Evolutionary conservation across 495 filamentous ascomycete species (phyloP), one percentile per base, ranked within the genome.

Genomic region (Penicillium robsamsonii): DNA sequence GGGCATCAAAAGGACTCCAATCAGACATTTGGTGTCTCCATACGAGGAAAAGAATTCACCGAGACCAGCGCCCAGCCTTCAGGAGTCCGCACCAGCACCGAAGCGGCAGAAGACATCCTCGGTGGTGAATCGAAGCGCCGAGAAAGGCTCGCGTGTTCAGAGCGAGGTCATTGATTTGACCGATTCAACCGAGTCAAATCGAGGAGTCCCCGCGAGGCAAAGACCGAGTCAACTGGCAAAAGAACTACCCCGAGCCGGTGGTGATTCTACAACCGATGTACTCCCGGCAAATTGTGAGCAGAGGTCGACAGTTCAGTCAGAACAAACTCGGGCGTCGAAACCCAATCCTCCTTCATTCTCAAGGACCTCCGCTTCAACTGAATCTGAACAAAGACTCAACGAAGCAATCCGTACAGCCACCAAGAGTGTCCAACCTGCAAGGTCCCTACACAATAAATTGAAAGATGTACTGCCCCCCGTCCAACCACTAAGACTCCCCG

Each of bases 1-100:
- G 17, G 82, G 83, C 0, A 82, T 79, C n/a, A 77, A 74, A 15
- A 81, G 71, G 55, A 77, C 79, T 1, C 72, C 72, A 7, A 65
- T 75, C 42, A 75, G 75, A 1, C 79, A 77, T 61, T 67, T 75
- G 9, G 59, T 64, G 30, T 81, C 81, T n/a, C 80, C 82, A 0
- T 79, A 77, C 59, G 81, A 82, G 45, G 56, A 74, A 33, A 65
- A 76, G 10, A 60, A 75, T 6, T 37, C 53, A 25, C n/a, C n/a
- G n/a, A 42, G 6, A 15, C 43, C 46, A 1, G 2, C 30, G 10
- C 3, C 46, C n/a, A 64, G 63, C 9, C 52, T 50, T 15, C 47
- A 54, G 5, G 41, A 20, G 30, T 62, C 63, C 5, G 71, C 67
- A 49, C 69, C 72, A 30, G 57, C 79, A 1, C 49, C 72, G 4